These are phyloP conservation scores for Logfia minima DNA, from an alignment of 129 eudicot species.

Conservation along the genomic window DNA sequence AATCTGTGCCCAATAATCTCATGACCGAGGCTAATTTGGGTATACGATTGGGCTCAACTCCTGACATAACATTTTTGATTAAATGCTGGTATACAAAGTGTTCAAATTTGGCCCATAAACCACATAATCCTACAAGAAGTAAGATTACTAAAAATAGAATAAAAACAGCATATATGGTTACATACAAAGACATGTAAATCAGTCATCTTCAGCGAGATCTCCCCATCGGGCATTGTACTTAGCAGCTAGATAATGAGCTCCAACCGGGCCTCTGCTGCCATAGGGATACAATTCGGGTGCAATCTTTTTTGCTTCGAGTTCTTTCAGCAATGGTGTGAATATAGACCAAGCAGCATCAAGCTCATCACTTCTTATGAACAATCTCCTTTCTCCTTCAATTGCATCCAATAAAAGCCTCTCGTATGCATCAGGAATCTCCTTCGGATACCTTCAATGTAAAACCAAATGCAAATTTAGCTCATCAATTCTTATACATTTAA, in stretches of 20 bases:
- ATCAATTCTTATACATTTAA: neutral
- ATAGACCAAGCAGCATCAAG: conserved; percentile 95
- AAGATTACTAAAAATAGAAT: neutral
- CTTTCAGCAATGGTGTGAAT: conserved; percentile 76
- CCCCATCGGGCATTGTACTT: conserved; percentile 91
- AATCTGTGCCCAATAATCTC: no score
- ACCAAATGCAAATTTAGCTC: conserved; percentile 1
- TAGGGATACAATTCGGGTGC: conserved; percentile 89
- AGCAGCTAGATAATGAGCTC: conserved; percentile 95
- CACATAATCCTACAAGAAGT: neutral
- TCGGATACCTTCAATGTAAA: conserved; percentile 52
- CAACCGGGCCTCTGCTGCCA: conserved; percentile 94
- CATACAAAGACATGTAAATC: conserved; percentile 11
- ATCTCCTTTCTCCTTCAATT: conserved; percentile 78
- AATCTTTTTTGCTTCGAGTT: conserved; percentile 70
- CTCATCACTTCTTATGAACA: conserved; percentile 91
- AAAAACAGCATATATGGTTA: neutral
- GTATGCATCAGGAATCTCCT: conserved; percentile 87
- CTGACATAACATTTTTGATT: no score
- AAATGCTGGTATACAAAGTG: neutral
- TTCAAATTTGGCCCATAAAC: neutral
- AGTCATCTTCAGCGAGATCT: conserved; percentile 69
- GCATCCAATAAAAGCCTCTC: conserved; percentile 88
- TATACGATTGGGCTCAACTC: no score
- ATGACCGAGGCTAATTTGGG: no score